Base-by-base conservation (phyloP, 1,139 yeast genomes). In the Hyphopichia buzzinii region DNA sequence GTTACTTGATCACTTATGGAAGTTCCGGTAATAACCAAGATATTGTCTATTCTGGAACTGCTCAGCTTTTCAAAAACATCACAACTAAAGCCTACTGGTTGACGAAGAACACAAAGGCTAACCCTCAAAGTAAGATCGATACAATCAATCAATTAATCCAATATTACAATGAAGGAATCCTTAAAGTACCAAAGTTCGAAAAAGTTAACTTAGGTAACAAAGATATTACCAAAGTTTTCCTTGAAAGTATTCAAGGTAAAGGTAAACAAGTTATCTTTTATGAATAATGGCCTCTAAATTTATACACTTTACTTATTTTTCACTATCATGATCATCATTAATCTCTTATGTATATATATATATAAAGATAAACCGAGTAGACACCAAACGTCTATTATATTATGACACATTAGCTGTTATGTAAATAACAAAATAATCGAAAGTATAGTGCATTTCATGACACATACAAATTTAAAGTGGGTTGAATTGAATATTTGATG, bases 1-100 rank as follows among this genome's bases (percentile, higher is more conserved):
- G 67, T 11, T 38, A 31, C 16, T 49, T 64, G 37, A 62, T 55
- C 4, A 53, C 65, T 15, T 64, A 55, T 48, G 71, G 71, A 4
- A 47, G 46, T 7, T 30, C 50, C 14, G 45, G 42, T 23, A 47
- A 48, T 64, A 84, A 84, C 58, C 95, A 96, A 1, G 45, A 21
- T 8, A 28, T 55, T 17, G 37, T 32, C 15, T 50, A 49, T 35
- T 42, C 48, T 30, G 39, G 46, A 5, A 36, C 44, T 13, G 34
- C 42, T 3, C 57, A 53, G 29, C 46, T 90, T 44, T 89, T 88
- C 68, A 89, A 87, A 58, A 82, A 88, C 52, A 58, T 90, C 39
- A 79, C 82, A 16, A 79, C 88, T 28, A 77, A 75, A 31, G 96
- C 97, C 0, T 89, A 81, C 64, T 90, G 97, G 97, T 77, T 89